Evolutionary conservation across 2,329 filamentous ascomycete species (phyloP).

Genomic region (Tympanopsis confertula): DNA sequence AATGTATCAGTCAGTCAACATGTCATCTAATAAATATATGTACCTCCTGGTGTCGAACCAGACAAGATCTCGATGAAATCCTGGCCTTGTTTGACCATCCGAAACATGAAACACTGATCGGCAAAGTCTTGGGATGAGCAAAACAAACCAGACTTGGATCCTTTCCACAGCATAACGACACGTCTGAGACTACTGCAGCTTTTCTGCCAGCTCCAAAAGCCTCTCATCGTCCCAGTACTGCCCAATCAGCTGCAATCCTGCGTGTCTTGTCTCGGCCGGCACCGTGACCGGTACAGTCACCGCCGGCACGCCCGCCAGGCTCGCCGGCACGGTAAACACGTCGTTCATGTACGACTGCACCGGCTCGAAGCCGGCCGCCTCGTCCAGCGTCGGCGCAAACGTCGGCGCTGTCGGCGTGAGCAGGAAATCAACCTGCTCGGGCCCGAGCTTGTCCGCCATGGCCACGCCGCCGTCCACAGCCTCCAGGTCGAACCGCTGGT

Average conservation of each 20-base stretch:
- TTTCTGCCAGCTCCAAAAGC: neutral
- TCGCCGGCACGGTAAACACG: neutral
- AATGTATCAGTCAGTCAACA: too few species aligned
- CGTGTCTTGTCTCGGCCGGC: too few species aligned
- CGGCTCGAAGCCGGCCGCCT: neutral
- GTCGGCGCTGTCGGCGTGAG: neutral
- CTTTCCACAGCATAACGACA: neutral
- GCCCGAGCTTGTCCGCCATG: constrained; percentile 43
- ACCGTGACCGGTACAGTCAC: neutral
- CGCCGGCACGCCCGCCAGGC: neutral
- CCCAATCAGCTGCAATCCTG: neutral
- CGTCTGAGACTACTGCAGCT: constrained; percentile 6
- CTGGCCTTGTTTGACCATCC: too few species aligned
- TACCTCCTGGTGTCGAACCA: too few species aligned
- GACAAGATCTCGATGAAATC: too few species aligned
- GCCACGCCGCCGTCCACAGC: constrained; percentile 31
- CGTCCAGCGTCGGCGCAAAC: neutral
- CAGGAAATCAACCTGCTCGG: constrained; percentile 23
- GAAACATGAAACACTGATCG: too few species aligned
- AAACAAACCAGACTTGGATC: too few species aligned
- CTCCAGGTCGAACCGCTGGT: neutral
- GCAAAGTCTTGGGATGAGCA: too few species aligned
- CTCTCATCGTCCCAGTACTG: neutral
- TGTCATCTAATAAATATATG: too few species aligned
- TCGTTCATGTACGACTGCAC: neutral